These are phyloP conservation scores for Barnettozyma wickerhamii DNA, from an alignment of 805 yeast species.

Conservation along the genomic window DNA sequence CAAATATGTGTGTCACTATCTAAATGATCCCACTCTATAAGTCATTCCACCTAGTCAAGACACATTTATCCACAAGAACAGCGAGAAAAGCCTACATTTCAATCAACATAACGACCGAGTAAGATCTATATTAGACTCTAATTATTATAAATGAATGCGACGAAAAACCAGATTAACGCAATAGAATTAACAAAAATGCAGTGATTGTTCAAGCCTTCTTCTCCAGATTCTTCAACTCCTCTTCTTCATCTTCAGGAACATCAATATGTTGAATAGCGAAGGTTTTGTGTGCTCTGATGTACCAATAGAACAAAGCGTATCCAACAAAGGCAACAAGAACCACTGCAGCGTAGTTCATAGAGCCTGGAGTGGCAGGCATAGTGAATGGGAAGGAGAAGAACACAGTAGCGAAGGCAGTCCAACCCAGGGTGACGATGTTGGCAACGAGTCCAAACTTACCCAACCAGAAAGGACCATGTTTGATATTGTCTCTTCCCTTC, in stretches of 20 bases:
- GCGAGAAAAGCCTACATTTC: no score
- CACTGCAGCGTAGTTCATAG: slow-evolving; percentile 66
- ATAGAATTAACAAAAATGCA: neutral
- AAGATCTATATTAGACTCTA: no score
- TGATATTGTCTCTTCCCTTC: slow-evolving; percentile 47
- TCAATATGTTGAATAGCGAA: slow-evolving; percentile 25
- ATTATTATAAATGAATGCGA: no score
- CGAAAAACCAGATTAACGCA: no score
- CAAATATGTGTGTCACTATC: no score
- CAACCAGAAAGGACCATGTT: slow-evolving; percentile 63
- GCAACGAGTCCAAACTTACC: slow-evolving; percentile 48
- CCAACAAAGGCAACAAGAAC: slow-evolving; percentile 43
- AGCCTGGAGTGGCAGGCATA: slow-evolving; percentile 53
- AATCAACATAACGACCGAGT: no score
- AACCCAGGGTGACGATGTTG: slow-evolving; percentile 45
- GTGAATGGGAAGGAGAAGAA: slow-evolving; percentile 61
- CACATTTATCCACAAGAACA: no score
- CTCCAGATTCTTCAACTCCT: neutral
- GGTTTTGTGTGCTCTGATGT: slow-evolving; percentile 31
- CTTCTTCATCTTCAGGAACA: slow-evolving; percentile 3
- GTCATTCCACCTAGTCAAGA: no score
- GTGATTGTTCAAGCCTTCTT: neutral
- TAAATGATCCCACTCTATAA: no score
- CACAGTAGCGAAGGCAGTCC: slow-evolving; percentile 55
- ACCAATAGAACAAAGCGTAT: slow-evolving; percentile 50